Evolutionary conservation across 352 stramenopile genomes (phyloP).

Genomic region (Phytophthora citricola): DNA sequence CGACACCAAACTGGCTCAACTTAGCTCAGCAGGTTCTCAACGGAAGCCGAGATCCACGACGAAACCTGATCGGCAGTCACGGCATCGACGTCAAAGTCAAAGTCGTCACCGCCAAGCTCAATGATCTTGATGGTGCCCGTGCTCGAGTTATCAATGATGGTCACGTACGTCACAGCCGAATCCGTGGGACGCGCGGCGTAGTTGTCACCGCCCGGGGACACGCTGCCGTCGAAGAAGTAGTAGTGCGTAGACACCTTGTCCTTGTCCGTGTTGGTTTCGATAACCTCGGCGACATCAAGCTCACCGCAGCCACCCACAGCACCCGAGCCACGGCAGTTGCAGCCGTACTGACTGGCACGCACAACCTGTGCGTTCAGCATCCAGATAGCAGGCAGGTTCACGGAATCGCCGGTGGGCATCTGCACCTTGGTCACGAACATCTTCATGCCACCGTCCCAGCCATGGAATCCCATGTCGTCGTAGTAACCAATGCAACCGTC

Average conservation of each 20-base stretch:
- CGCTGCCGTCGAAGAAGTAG: slow-evolving; percentile 71
- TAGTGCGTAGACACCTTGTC: slow-evolving; percentile 77
- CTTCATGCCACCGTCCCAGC: slow-evolving; percentile 73
- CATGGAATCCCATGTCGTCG: slow-evolving; percentile 67
- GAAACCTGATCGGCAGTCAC: slow-evolving; percentile 40
- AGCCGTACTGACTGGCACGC: slow-evolving; percentile 71
- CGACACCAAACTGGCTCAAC: slow-evolving; percentile 13
- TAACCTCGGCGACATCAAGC: slow-evolving; percentile 76
- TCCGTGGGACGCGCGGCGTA: slow-evolving; percentile 43
- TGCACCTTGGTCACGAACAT: slow-evolving; percentile 79
- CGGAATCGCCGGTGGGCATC: slow-evolving; percentile 50
- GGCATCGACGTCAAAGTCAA: slow-evolving; percentile 42
- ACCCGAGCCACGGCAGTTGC: slow-evolving; percentile 73
- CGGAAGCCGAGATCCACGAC: slow-evolving; percentile 44
- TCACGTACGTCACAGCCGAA: slow-evolving; percentile 51
- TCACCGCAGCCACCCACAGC: slow-evolving; percentile 69
- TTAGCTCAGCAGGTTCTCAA: slow-evolving; percentile 45
- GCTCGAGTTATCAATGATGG: slow-evolving; percentile 55
- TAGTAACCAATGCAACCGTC: slow-evolving; percentile 73
- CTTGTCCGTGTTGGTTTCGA: slow-evolving; percentile 60
- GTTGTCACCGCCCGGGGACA: slow-evolving; percentile 53
- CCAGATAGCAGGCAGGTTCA: slow-evolving; percentile 75
- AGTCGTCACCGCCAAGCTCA: slow-evolving; percentile 48
- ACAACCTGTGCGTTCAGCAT: slow-evolving; percentile 80
- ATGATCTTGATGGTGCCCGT: slow-evolving; percentile 53